Base-by-base conservation (phyloP, 1,284 basidiomycete genomes). In the Rhodotorula sp. region DNA sequence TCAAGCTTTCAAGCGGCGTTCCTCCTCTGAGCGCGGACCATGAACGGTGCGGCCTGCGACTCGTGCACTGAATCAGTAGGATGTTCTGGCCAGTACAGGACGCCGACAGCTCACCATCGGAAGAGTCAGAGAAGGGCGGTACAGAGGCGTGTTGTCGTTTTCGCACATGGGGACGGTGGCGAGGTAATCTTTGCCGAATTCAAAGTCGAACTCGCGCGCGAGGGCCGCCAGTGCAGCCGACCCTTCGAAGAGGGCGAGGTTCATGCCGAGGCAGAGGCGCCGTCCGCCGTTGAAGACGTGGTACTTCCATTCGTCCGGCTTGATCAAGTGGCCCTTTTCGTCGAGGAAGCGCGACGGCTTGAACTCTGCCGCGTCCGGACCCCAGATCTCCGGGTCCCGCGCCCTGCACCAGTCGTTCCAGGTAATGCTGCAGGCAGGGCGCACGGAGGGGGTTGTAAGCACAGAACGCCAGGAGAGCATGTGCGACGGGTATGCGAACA, bases 211-310 rank as follows among this genome's bases (percentile, higher is more conserved):
- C 3, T 65, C 50, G 26, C 62, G 48, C 6, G 66, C 21, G 50
- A 77, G 49, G 19, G 74, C 55, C 7, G 72, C 66, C 19, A 77
- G 67, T 3, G 71, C 74, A 5, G 45, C 43, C 21, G 68, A 62
- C 1, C 66, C 70, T 38, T 77, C 76, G 60, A 69, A 77, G 14
- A 60, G 62, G 2, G 77, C 76, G n/a, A 77, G 65, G 60, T 74
- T 67, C 62, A 71, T 67, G 15, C 73, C 70, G 10, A 74, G 45
- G 57, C 69, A 77, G 31, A 75, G 63, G 16, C 76, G 65, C 31
- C 60, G 61, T 0, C 77, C 71, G 14, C 72, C 77, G 60, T 78
- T 78, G 67, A 78, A 78, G 52, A 58, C 62, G 50, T 76, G 74
- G 7, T 58, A 60, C 64, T 74, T 77, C 64, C 66, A 78, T 45